A percentile compares a stretch with the other conserved stretches of the same genome.
Conservation (phyloP, 192 early-diverging fungal genomes). For the Backusella morwellensis region DNA sequence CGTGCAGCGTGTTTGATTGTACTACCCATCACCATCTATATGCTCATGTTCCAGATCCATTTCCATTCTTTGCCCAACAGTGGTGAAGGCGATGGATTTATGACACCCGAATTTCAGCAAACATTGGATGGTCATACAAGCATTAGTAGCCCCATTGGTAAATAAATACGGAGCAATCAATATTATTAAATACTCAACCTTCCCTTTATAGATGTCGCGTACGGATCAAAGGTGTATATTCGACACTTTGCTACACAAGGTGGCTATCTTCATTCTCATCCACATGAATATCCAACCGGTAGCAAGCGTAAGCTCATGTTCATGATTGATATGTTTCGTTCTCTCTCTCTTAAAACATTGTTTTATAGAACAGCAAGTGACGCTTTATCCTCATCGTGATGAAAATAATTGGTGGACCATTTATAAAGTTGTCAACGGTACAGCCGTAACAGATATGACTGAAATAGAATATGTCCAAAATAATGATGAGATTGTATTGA, state of each 20-base stretch:
- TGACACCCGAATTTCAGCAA: conserved; percentile 92
- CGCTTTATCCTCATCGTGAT: conserved; percentile 83
- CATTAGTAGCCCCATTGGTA: conserved; percentile 52
- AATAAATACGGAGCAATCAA: conserved; percentile 14
- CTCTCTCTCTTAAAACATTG: neutral
- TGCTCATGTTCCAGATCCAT: conserved; percentile 90
- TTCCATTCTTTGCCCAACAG: conserved; percentile 77
- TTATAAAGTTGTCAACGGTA: conserved; percentile 40
- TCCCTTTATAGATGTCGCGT: conserved; percentile 59
- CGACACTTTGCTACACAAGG: conserved; percentile 74
- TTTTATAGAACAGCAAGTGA: conserved; percentile 72
- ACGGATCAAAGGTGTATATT: conserved; percentile 65
- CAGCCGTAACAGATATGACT: conserved; percentile 9
- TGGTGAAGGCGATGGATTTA: conserved; percentile 95
- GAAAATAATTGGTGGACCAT: conserved; percentile 85
- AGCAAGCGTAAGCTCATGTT: conserved; percentile 61
- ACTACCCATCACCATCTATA: conserved; percentile 80
- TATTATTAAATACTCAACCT: neutral
- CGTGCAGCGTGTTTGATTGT: conserved; percentile 83
- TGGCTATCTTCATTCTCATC: conserved; percentile 83
- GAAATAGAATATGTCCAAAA: conserved; percentile 63
- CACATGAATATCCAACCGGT: conserved; percentile 67
- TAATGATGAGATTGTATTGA: conserved; percentile 76
- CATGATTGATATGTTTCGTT: neutral
- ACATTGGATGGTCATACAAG: conserved; percentile 69